phyloP scores from a whole-genome alignment of 1,284 basidiomycete genomes.

The Sanghuangporus baumii region DNA sequence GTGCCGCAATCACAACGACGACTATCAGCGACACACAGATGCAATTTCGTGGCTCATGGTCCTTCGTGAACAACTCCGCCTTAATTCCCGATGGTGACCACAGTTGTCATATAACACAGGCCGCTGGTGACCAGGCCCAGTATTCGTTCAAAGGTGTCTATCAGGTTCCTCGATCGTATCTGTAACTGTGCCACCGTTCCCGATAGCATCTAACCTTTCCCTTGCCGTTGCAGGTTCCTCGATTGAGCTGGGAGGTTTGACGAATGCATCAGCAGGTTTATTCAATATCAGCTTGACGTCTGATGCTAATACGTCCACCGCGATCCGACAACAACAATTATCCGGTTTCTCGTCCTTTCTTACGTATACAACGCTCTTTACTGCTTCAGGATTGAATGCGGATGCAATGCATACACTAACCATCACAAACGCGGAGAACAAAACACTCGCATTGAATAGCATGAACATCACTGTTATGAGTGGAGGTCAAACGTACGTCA shows the following conservation, averaged over 20 bases:
- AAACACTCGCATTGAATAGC: slow-evolving; percentile 36
- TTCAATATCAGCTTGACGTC: slow-evolving; percentile 50
- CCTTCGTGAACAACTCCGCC: slow-evolving; percentile 29
- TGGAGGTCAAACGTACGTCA: slow-evolving; percentile 32
- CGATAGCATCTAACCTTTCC: neutral
- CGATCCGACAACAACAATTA: slow-evolving; percentile 39
- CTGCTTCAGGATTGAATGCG: slow-evolving; percentile 53
- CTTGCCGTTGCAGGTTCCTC: slow-evolving; percentile 31
- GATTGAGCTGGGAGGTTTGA: slow-evolving; percentile 50
- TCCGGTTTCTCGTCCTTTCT: slow-evolving; percentile 40
- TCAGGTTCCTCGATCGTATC: neutral
- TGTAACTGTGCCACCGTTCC: neutral
- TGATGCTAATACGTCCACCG: slow-evolving; percentile 40
- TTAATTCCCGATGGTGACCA: slow-evolving; percentile 16
- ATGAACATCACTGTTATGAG: slow-evolving; percentile 38
- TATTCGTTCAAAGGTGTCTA: slow-evolving; percentile 17
- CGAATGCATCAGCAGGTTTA: slow-evolving; percentile 44
- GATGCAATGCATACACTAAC: slow-evolving; percentile 41
- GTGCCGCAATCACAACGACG: slow-evolving; percentile 32
- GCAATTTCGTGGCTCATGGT: slow-evolving; percentile 47
- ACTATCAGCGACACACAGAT: slow-evolving; percentile 36
- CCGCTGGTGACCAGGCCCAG: slow-evolving; percentile 8
- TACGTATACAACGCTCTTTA: slow-evolving; percentile 50
- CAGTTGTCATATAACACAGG: slow-evolving; percentile 13
- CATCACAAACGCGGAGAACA: slow-evolving; percentile 51